Evolutionary conservation across 2,329 filamentous ascomycete species (phyloP).

Genomic region (Hypoxylon rubiginosum): DNA sequence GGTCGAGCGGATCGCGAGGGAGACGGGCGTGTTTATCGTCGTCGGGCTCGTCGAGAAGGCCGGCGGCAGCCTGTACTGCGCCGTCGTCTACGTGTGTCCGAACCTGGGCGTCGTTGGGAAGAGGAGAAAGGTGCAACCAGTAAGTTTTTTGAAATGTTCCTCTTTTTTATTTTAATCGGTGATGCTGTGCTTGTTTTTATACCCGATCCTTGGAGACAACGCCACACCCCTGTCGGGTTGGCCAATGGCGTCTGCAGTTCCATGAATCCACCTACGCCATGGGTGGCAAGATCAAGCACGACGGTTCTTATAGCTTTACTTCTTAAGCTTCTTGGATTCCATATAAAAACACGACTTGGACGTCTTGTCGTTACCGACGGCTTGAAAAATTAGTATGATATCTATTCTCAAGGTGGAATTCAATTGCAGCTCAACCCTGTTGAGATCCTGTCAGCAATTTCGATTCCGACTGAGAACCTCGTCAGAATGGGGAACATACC

Average conservation of each 20-base stretch:
- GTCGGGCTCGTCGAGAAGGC: slow-evolving; percentile 83
- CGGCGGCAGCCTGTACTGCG: slow-evolving; percentile 87
- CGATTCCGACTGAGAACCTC: no score
- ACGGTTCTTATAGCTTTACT: slow-evolving; percentile 6
- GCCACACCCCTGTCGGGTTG: not conserved
- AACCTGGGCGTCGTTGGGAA: slow-evolving; percentile 81
- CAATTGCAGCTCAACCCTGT: slow-evolving; percentile 32
- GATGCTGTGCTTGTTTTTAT: not conserved
- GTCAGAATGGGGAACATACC: no score
- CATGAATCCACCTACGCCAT: slow-evolving; percentile 7
- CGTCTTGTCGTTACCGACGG: not conserved
- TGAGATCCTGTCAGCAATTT: no score
- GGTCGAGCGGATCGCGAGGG: slow-evolving; percentile 79
- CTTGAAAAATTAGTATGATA: not conserved
- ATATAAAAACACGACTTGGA: no score
- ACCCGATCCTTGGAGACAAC: not conserved
- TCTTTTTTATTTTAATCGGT: not conserved
- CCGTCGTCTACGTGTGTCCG: slow-evolving; percentile 85
- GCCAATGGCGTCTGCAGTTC: slow-evolving; percentile 15
- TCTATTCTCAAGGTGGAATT: slow-evolving; percentile 13
- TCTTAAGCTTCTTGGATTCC: not conserved
- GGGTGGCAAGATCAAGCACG: not conserved
- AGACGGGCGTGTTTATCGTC: slow-evolving; percentile 86
- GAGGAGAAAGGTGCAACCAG: slow-evolving; percentile 91
- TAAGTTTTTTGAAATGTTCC: slow-evolving; percentile 58